A percentile compares a stretch with the other conserved stretches of the same genome.
These are phyloP conservation scores for Fusarium staphyleae DNA, from an alignment of 2,329 filamentous ascomycete species.

Conservation along the genomic window DNA sequence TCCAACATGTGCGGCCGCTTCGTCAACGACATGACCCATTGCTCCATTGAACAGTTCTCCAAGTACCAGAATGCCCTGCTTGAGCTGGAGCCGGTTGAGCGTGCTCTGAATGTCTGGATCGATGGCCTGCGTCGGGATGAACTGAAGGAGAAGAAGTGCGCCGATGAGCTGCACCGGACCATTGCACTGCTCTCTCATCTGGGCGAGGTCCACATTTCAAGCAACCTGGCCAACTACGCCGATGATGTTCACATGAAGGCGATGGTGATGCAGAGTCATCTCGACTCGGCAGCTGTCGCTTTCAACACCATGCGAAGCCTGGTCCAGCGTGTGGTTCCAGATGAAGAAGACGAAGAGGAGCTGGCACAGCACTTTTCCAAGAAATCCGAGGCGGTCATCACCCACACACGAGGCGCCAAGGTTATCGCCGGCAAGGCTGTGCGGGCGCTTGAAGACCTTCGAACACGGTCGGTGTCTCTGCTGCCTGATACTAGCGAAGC, in stretches of 20 bases:
- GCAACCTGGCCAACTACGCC: slow-evolving; percentile 74
- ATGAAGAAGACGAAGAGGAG: slow-evolving; percentile 64
- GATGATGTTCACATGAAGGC: slow-evolving; percentile 82
- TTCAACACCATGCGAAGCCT: slow-evolving; percentile 69
- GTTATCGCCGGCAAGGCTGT: slow-evolving; percentile 82
- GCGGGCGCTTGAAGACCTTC: slow-evolving; percentile 78
- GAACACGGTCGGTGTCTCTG: slow-evolving; percentile 76
- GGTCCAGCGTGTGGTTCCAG: slow-evolving; percentile 69
- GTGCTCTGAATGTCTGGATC: slow-evolving; percentile 86
- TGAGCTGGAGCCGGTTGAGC: slow-evolving; percentile 90
- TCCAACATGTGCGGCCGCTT: slow-evolving; percentile 84
- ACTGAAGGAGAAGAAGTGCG: slow-evolving; percentile 82
- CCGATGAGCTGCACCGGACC: slow-evolving; percentile 80
- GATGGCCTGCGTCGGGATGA: slow-evolving; percentile 85
- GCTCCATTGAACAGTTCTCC: slow-evolving; percentile 78
- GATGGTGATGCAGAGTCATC: slow-evolving; percentile 77
- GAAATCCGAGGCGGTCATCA: slow-evolving; percentile 74
- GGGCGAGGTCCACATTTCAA: slow-evolving; percentile 77
- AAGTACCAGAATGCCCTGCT: slow-evolving; percentile 81
- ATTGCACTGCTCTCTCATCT: slow-evolving; percentile 89
- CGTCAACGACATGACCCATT: slow-evolving; percentile 78
- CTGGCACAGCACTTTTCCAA: slow-evolving; percentile 70
- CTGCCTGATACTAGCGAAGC: slow-evolving; percentile 69
- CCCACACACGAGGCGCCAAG: slow-evolving; percentile 81
- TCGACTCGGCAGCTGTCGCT: slow-evolving; percentile 77